phyloP scores from a whole-genome alignment of 2,329 filamentous ascomycete species.

The Rhytidhysteron rufulum region DNA sequence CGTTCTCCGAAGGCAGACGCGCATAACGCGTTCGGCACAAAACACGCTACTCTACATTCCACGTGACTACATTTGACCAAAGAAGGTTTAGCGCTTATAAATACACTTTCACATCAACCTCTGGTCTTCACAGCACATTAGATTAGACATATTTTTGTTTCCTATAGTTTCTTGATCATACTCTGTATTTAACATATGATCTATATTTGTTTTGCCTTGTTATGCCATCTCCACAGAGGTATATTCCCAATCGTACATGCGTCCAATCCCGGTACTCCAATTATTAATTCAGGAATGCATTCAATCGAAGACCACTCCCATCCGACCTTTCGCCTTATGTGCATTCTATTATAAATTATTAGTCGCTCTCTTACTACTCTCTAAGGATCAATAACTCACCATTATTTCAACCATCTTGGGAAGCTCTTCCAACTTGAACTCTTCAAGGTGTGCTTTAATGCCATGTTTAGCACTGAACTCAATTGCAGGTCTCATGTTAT shows the following conservation, averaged over 20 bases:
- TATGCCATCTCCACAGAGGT: neutral
- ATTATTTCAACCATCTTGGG: slow-evolving; percentile 34
- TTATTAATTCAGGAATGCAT: too few species aligned
- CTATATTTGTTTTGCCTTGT: neutral
- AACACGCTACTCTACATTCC: neutral
- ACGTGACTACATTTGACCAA: neutral
- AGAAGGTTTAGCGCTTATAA: neutral
- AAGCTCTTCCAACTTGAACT: slow-evolving; percentile 27
- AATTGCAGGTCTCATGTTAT: slow-evolving; percentile 31
- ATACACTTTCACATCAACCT: neutral
- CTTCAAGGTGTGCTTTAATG: slow-evolving; percentile 26
- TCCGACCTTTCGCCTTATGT: slow-evolving; percentile 25
- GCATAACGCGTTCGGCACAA: neutral
- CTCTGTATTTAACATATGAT: neutral
- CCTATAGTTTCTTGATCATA: neutral
- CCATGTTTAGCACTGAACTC: slow-evolving; percentile 31
- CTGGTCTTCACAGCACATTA: neutral
- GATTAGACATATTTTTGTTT: neutral
- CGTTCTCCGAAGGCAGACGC: neutral
- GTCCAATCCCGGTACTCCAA: neutral
- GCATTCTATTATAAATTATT: slow-evolving; percentile 11
- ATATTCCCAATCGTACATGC: neutral
- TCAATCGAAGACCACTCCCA: slow-evolving; percentile 27
- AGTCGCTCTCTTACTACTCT: neutral
- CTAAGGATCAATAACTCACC: slow-evolving; percentile 9